Evolutionary conservation across 345 rosid genomes (phyloP).

Genomic region (Salix dunnii): DNA sequence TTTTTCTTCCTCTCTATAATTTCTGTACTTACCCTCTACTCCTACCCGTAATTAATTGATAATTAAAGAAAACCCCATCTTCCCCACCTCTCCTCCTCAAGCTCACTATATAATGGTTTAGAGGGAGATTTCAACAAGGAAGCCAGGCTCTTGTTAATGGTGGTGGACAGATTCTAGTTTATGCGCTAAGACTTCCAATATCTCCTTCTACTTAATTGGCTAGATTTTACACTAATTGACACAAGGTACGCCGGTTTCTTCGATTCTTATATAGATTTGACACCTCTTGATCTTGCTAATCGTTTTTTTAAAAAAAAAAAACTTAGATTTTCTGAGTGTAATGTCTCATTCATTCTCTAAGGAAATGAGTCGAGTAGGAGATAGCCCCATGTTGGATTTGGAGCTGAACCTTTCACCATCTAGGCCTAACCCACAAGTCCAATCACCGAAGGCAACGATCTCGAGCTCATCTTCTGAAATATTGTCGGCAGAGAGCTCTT

Average conservation of each 20-base stretch:
- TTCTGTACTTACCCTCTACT: conserved; percentile 12
- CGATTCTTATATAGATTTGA: background rate
- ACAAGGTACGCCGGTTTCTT: background rate
- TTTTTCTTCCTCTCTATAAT: conserved; percentile 1
- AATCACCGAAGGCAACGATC: conserved; percentile 14
- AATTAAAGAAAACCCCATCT: background rate
- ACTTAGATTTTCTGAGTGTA: background rate
- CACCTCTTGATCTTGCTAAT: background rate
- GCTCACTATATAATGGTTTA: background rate
- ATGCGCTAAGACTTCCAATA: background rate
- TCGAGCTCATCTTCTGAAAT: conserved; percentile 20
- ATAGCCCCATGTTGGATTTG: conserved; percentile 37
- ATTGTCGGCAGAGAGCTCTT: conserved; percentile 35
- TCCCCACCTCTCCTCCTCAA: background rate
- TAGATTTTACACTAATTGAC: background rate
- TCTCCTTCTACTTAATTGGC: no score
- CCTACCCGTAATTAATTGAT: conserved; percentile 27
- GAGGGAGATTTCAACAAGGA: background rate
- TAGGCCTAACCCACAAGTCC: background rate
- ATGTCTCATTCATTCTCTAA: background rate
- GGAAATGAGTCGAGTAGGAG: conserved; percentile 27
- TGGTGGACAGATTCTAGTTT: background rate
- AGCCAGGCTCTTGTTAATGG: background rate
- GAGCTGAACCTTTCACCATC: conserved; percentile 48
- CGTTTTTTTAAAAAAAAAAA: background rate